A percentile compares a stretch with the other conserved stretches of the same genome.
Evolutionary conservation across 805 yeast species (phyloP).

Genomic region (Lipomyces spencermartinsiae): DNA sequence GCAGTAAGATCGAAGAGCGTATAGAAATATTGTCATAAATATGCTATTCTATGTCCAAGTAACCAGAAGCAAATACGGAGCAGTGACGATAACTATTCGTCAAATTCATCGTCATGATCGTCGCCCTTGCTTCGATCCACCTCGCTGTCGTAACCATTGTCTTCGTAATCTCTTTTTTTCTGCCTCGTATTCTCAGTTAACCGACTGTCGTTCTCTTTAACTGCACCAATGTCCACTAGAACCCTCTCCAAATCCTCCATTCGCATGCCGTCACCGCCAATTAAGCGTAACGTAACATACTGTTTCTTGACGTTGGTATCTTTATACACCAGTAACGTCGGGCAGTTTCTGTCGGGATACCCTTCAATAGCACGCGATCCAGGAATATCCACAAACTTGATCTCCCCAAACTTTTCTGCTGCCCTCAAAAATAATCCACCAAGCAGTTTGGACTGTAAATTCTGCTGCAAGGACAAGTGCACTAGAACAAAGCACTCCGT

Average conservation of each 20-base stretch:
- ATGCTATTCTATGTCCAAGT: background rate
- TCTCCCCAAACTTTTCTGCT: conserved; percentile 75
- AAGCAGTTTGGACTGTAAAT: conserved; percentile 61
- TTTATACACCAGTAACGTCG: conserved; percentile 83
- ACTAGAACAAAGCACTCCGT: conserved; percentile 67
- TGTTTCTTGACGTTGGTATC: conserved; percentile 82
- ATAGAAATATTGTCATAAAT: background rate
- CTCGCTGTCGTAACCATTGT: conserved; percentile 24
- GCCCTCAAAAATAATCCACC: conserved; percentile 60
- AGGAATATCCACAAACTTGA: conserved; percentile 92
- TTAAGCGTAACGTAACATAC: conserved; percentile 73
- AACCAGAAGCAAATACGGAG: background rate
- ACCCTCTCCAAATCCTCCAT: conserved; percentile 74
- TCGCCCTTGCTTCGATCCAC: conserved; percentile 9
- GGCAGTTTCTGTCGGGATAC: conserved; percentile 89
- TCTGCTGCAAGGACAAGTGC: conserved; percentile 73
- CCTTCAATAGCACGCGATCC: conserved; percentile 89
- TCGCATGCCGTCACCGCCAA: conserved; percentile 84
- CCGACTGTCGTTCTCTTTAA: conserved; percentile 70
- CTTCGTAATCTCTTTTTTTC: conserved; percentile 14
- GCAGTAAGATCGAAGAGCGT: background rate
- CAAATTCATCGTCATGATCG: conserved; percentile 15
- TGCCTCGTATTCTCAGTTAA: conserved; percentile 52
- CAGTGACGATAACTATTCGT: background rate
- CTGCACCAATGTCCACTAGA: conserved; percentile 69